phyloP scores from a whole-genome alignment of 2,329 filamentous ascomycete species.

The Arachnopeziza araneosa region DNA sequence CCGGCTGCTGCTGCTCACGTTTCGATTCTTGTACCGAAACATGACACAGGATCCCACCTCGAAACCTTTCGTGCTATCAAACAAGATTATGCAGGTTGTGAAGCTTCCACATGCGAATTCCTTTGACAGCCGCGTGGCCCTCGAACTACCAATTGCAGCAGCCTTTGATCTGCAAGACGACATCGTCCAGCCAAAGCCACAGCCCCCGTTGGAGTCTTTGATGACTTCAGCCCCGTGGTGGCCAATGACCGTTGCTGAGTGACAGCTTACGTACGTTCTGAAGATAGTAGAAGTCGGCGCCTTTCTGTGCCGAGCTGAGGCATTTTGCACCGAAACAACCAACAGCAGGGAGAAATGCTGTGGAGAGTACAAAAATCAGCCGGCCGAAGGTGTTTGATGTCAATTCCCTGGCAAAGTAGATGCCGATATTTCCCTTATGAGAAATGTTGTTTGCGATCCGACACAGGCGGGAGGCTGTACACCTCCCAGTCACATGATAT shows the following conservation, averaged over 20 bases:
- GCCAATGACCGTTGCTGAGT: neutral
- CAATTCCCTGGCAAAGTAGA: neutral
- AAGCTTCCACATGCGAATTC: neutral
- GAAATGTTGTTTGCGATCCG: neutral
- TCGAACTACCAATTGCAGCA: neutral
- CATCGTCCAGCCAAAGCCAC: neutral
- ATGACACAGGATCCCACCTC: neutral
- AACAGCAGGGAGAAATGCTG: neutral
- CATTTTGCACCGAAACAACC: neutral
- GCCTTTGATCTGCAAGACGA: too few relatives aligned
- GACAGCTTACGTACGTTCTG: neutral
- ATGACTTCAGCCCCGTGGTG: neutral
- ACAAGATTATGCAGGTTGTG: neutral
- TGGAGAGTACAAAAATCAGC: neutral
- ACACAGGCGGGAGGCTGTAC: neutral
- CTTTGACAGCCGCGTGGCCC: neutral
- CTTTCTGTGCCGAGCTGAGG: neutral
- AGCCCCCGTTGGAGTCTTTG: neutral
- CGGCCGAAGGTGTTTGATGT: neutral
- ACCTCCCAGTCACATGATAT: neutral
- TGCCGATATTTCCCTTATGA: neutral
- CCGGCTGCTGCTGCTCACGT: neutral
- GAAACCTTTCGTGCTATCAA: neutral
- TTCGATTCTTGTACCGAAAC: neutral
- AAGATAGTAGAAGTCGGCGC: neutral